Base-by-base conservation (phyloP, 768 basidiomycete genomes). In the Tulasnella sp. region DNA sequence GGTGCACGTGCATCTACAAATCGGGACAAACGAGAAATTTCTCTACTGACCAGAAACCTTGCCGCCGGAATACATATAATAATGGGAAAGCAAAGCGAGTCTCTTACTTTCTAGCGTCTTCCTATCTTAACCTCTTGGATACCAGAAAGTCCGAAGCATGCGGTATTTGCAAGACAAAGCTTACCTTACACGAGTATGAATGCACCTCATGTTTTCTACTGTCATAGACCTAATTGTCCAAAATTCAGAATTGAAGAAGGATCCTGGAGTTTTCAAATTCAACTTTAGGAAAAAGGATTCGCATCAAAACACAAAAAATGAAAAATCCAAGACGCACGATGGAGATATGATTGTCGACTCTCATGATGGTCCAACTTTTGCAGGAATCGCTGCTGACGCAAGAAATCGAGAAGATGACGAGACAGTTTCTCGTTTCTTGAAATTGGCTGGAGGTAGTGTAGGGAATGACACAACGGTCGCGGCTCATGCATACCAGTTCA, bases 221-320 rank as follows among this genome's bases (percentile, higher is more conserved):
- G n/a, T n/a, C n/a, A n/a, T n/a, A 10, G 10, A 42, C 9, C 20
- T 42, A 10, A 42, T 37, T 33, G 20, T 16, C 5, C 46, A 7
- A 37, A n/a, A 35, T 37, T 2, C 42, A 89, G 87, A 83, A 61
- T 68, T 89, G 34, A 89, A 84, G 66, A 91, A 87, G 62, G 90
- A 93, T 63, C 83, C 85, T 31, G 91, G 89, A 15, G 69, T 95
- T 2, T 90, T 90, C 5, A 79, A 83, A 60, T 73, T 93, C 2
- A 78, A 65, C 67, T 84, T 42, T 86, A 85, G 67, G 67, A 69
- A 63, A 64, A 68, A 71, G 72, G 53, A 74, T 41, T 12, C 34
- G 35, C 27, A 51, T 42, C 28, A 28, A 42, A 5, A 42, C 49
- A 20, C 48, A 57, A 22, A 60, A 59, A 6, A 51, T 54, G 6